Evolutionary conservation across 2,329 filamentous ascomycete genomes (phyloP).

Genomic region (Cladophialophora immunda): DNA sequence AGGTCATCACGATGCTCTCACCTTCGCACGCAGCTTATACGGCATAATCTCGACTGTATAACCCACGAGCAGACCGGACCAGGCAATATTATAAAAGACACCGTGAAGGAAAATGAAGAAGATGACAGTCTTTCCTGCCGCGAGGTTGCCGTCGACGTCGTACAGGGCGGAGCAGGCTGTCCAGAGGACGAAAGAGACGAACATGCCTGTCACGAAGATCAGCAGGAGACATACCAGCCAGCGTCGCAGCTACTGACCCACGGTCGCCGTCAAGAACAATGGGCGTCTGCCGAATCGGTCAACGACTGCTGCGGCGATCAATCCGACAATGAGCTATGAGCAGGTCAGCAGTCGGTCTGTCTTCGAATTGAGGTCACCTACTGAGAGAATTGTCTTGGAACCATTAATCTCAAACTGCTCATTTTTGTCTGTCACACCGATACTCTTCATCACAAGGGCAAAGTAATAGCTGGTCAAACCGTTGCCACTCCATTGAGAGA

Average conservation of each 20-base stretch:
- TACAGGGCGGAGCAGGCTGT: constrained; percentile 52
- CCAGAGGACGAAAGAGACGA: constrained; percentile 53
- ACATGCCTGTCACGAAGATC: constrained; percentile 48
- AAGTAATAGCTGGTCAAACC: constrained; percentile 45
- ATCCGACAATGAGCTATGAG: constrained; percentile 60
- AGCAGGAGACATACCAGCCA: constrained; percentile 33
- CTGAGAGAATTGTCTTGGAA: constrained; percentile 24
- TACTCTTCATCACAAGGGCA: constrained; percentile 52
- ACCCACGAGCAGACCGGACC: constrained; percentile 46
- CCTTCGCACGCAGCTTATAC: constrained; percentile 58
- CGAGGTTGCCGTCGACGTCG: constrained; percentile 44
- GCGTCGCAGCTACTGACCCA: constrained; percentile 22
- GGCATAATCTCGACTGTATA: constrained; percentile 60
- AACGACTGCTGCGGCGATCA: constrained; percentile 64
- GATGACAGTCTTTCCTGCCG: constrained; percentile 48
- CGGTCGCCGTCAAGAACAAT: constrained; percentile 59
- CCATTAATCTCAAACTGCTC: constrained; percentile 25
- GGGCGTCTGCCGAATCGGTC: constrained; percentile 65
- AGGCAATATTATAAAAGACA: constrained; percentile 52
- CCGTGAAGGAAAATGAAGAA: constrained; percentile 54
- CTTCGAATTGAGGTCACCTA: constrained; percentile 45
- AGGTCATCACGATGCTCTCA: neutral
- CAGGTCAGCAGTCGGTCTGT: constrained; percentile 27
- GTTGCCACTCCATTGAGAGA: constrained; percentile 62
- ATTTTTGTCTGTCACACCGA: constrained; percentile 61